Evolutionary conservation across 208 protist genomes (phyloP).

Genomic region (Trypanosoma avium): DNA sequence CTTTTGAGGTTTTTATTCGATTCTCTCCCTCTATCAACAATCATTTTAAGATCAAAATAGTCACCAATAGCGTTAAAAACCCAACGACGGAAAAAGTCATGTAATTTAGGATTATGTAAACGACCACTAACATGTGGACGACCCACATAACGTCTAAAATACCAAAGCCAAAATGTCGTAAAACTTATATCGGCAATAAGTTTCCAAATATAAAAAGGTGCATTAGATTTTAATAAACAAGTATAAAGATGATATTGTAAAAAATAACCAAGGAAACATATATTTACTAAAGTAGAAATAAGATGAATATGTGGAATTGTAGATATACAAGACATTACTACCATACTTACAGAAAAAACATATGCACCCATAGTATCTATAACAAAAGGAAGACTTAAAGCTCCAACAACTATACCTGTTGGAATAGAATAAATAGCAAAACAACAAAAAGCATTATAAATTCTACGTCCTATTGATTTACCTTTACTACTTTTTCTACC

Average conservation of each 20-base stretch:
- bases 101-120: constrained; percentile 30
- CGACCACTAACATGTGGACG: constrained; percentile 60
- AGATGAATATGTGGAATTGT: constrained; percentile 62
- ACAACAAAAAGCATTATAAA: constrained; percentile 42
- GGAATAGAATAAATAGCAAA: constrained; percentile 75
- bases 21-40: constrained; percentile 18
- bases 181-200: constrained; percentile 42
- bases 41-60: constrained; percentile 62
- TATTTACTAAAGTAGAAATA: constrained; percentile 47
- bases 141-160: constrained; percentile 54
- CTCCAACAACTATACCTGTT: constrained; percentile 56
- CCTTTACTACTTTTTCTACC: not conserved
- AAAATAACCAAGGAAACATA: constrained; percentile 45
- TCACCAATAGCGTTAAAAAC: constrained; percentile 54
- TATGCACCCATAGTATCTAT: constrained; percentile 53
- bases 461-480: constrained; percentile 1
- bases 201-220: constrained; percentile 35
- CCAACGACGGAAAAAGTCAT: constrained; percentile 48
- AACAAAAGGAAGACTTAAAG: constrained; percentile 38
- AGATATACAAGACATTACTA: constrained; percentile 60
- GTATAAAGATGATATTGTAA: constrained; percentile 65
- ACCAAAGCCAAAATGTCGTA: constrained; percentile 67
- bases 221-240: constrained; percentile 35
- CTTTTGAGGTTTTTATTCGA: not conserved
- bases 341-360: constrained; percentile 63